Base-by-base conservation (phyloP, 805 yeast species). In the Metschnikowia vanudenii region DNA sequence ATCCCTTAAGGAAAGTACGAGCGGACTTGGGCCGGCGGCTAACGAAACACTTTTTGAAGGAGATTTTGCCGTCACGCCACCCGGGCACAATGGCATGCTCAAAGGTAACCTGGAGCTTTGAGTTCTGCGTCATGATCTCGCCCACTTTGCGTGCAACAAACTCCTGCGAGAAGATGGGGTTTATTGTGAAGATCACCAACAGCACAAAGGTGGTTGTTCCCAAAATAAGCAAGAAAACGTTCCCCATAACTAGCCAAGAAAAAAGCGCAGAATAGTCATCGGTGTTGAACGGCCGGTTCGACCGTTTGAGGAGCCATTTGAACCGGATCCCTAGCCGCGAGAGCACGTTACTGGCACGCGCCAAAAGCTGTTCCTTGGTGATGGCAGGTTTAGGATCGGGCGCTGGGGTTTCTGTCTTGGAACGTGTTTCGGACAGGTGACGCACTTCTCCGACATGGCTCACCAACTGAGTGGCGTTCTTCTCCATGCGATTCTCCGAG, bases 201-300 rank as follows among this genome's bases (percentile, higher is more conserved):
- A 97, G 90, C 22, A 88, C 80, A 62, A 92, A 92, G 1, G 98
- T 89, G 1, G 99, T 94, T 10, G 99, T 92, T 9, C 92, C 97
- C 20, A 91, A 67, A 17, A 89, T 69, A 43, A 94, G 76, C 68
- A 95, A 73, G 8, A 88, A 63, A 1, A 86, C 83, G 59, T 94
- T 92, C 2, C 97, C 95, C 61, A 94, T 84, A 40, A 94, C 78
- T 24, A 94, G 69, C 97, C 98, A 91, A 6, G 96, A 87, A 47
- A 92, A 80, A 51, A 94, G 75, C 2, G 98, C 98, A 30, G 89
- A 79, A 46, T 90, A 78, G 59, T 92, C 97, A 65, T 94, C 98
- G n/a, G 87, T 80, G 61, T 85, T 91, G 69, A 88, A 88, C 1
- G 97, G 97, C 14, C 95, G 74, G 54, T 82, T 80, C 11, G 88